Evolutionary conservation across 2,329 filamentous ascomycete genomes (phyloP), one percentile per base, ranked within the genome.

Genomic region (Piedraia hortae): DNA sequence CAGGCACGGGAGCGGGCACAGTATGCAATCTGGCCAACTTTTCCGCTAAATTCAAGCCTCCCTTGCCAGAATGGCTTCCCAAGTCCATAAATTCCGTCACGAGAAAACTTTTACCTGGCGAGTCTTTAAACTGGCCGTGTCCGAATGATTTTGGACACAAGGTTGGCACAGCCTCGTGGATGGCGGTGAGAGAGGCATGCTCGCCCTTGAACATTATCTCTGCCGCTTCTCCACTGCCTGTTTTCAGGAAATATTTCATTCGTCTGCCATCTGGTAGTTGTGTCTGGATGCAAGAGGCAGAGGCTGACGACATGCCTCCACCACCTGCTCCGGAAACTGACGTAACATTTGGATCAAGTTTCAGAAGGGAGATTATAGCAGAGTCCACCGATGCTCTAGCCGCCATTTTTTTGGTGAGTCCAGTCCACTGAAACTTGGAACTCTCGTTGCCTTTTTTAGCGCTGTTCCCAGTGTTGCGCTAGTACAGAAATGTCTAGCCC

Each of bases 81-180:
- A 80, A 53, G 24, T 82, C 59, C 0, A 91, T 53, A 39, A 80
- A 91, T 34, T 88, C 75, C 0, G 77, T 90, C 0, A 59, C 69
- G 0, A 65, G 49, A 23, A 59, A 61, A 2, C 50, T 53, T 1
- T 44, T 50, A 13, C 59, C 50, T 2, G 53, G 37, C 1, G 39
- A 37, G 1, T 50, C 44, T 6, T 51, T 43, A 6, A 68, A 47
- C 1, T 43, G 31, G 1, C 80, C 80, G 39, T 74, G 63, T 15
- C 71, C 74, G 39, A 77, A 56, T 0, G 73, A 69, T 20, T 55
- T 54, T 0, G 80, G 78, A 37, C 73, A 82, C 23, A 91, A 59
- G 14, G 58, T 58, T 1, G 77, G 71, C 0, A 85, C 69, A 8
- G 54, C 53, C 20, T 51, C 38, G 39, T 77, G 59, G 32, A 93